Base-by-base conservation (phyloP, 257 asterid genomes). In the Capsicum rhomboideum region DNA sequence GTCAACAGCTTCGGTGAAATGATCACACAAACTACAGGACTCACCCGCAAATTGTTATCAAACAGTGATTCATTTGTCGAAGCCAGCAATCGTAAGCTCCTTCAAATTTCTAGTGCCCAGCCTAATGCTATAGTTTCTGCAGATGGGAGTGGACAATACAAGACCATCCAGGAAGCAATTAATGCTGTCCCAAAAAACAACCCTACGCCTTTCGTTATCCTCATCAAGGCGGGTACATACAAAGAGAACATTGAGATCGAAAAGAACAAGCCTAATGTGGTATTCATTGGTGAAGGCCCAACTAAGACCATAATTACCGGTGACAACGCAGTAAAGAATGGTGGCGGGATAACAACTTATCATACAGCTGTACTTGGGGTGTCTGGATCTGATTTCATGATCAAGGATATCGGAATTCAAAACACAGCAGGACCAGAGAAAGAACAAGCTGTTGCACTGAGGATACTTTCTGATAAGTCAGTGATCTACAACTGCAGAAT, bases 361-460 rank as follows among this genome's bases (percentile, higher is more conserved):
- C 77, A 67, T 34, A 67, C 77, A 28, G 8, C 8, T 4, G 0
- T 26, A 10, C 77, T 67, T 29, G 13, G 50, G 26, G 17, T 18
- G 8, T 31, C 26, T 31, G 68, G 68, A 23, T 31, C 11, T 1
- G 87, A 83, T 12, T 91, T 91, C 77, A 31, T 87, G 10, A 93
- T 88, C 6, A 89, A 61, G 83, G 90, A 93, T 84, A 87, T 94
- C 42, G 94, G 86, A 10, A 54, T 94, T 37, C 93, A 93, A 82
- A 94, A 94, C 92, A 82, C 92, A 2, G 97, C 97, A 0, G 98
- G 97, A 2, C 49, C 91, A 0, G 74, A 23, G 0, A 88, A 85
- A 34, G 88, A 87, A 84, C 96, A 91, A 40, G 98, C 98, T 1
- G 93, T 93, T 13, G 98, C 98, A 11, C 87, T 94, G 21, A 88